Percentiles rank a stretch among this genome's conserved stretches.
Conservation (phyloP, 345 rosid species). For the Populus ilicifolia region DNA sequence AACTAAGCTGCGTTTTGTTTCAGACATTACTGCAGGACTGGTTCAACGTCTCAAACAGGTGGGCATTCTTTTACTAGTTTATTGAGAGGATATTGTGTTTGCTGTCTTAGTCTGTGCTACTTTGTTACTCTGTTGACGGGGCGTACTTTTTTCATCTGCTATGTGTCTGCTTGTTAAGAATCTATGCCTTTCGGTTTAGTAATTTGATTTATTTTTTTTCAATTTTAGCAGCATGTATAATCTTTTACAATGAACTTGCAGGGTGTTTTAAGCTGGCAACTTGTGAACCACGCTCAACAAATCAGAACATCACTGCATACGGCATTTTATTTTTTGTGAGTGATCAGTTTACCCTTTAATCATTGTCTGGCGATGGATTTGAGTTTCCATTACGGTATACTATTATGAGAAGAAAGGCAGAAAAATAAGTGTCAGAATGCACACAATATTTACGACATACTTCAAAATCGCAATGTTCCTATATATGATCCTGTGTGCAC, state of each 20-base stretch:
- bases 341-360: slow-evolving; percentile 21
- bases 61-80: slow-evolving; percentile 14
- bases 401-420: no score
- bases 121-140: no score
- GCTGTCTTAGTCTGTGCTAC: no score
- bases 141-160: no score
- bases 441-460: background rate
- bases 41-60: slow-evolving; percentile 70
- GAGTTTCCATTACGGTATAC: slow-evolving; percentile 1
- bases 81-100: background rate
- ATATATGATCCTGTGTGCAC: background rate
- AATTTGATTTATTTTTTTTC: background rate
- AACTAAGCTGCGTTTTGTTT: slow-evolving; percentile 1
- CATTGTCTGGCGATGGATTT: background rate
- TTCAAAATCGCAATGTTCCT: background rate
- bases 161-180: background rate
- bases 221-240: background rate
- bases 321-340: slow-evolving; percentile 92
- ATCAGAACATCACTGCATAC: slow-evolving; percentile 88
- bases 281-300: slow-evolving; percentile 67
- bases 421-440: background rate
- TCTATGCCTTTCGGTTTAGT: background rate
- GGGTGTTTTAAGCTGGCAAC: slow-evolving; percentile 77
- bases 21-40: slow-evolving; percentile 88
- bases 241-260: slow-evolving; percentile 39